Evolutionary conservation across 495 filamentous ascomycete species (phyloP), one percentile per base, ranked within the genome.

Genomic region (Physcia stellaris): DNA sequence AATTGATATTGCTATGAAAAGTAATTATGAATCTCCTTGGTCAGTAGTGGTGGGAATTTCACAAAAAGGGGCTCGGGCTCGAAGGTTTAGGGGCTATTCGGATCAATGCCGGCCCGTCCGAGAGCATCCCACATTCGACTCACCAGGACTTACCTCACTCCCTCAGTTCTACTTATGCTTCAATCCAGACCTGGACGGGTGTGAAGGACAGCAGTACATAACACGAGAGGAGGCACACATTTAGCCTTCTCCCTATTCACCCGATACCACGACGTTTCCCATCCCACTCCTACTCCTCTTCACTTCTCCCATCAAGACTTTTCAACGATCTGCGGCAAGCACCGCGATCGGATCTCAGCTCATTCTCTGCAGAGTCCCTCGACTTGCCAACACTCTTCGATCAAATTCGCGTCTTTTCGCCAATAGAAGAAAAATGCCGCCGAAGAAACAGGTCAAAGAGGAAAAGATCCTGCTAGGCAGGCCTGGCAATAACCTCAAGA

Each of bases 401-500:
- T 7, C 13, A 28, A 4, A 10, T 19, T 15, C 1, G 20, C 13
- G 20, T n/a, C n/a, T n/a, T n/a, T 40, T 40, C 20, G 61, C 61
- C 50, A 66, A 60, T 39, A 45, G 41, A 41, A 62, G 59, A 44
- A 69, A 59, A 57, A 71, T 72, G 67, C 57, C 63, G 47, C 67
- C 67, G 48, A 70, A 72, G 59, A 72, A 72, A 51, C 59, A 64
- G 29, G 57, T 51, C 47, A 62, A 67, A 35, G 64, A 68, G 58
- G 66, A 73, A 49, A 71, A 73, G 59, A 55, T 73, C 50, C 64
- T 64, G 41, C 71, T 99, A 57, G 92, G 92, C 56, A 75, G 92
- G 55, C 92, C 92, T 40, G 92, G 92, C 51, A 99, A 99, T 71
- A 95, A 77, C 67, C 66, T 99, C 64, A 99, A 96, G 77, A 92